phyloP scores from a whole-genome alignment of 805 yeast genomes.

The Saccharomycopsis fermentans region DNA sequence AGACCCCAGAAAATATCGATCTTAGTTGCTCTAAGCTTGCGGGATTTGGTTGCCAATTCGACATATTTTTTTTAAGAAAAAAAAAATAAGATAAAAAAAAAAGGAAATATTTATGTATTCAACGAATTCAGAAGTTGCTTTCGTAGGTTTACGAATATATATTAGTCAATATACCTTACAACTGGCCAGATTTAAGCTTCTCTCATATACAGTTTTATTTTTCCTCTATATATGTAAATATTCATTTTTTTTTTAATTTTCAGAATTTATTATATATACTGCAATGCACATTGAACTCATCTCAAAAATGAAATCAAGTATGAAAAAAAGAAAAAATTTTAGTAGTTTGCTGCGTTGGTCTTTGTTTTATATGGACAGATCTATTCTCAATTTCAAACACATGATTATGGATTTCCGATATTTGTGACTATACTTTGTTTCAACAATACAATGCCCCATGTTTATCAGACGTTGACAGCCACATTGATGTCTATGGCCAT shows the following conservation, averaged over 20 bases:
- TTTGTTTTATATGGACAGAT: not conserved
- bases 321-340: not conserved
- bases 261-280: not conserved
- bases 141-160: no score
- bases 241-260: not conserved
- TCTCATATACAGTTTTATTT: not conserved
- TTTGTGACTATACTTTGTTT: no score
- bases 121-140: no score
- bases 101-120: no score
- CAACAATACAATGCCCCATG: no score
- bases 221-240: not conserved
- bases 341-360: not conserved
- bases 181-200: no score
- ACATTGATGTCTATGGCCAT: no score
- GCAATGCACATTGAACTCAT: not conserved
- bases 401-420: no score
- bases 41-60: conserved; percentile 11
- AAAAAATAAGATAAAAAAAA: no score
- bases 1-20: conserved; percentile 57
- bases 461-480: no score
- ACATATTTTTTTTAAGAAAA: not conserved
- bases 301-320: not conserved
- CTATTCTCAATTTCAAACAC: not conserved
- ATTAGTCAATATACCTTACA: no score
- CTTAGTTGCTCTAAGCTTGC: conserved; percentile 8